phyloP scores from a whole-genome alignment of 2,329 filamentous ascomycete genomes.

The Bisporella sp. region DNA sequence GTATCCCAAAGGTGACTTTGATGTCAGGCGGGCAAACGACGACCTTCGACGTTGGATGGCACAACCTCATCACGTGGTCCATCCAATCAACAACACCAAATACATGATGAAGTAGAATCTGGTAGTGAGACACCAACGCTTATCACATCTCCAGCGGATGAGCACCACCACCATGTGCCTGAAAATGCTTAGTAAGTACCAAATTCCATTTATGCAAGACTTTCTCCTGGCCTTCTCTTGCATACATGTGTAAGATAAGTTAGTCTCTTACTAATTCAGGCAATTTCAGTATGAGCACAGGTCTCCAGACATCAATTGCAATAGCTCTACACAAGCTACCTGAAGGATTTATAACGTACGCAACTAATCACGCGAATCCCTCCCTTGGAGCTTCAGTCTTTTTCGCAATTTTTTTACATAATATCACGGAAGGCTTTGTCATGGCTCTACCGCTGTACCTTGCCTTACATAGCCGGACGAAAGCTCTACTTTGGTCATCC shows the following conservation, averaged over 20 bases:
- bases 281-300: conserved; percentile 58
- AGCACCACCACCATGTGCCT: conserved; percentile 90
- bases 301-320: conserved; percentile 91
- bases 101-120: too few relatives aligned
- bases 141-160: conserved; percentile 13
- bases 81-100: too few relatives aligned
- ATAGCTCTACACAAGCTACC: conserved; percentile 96
- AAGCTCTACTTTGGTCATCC: conserved; percentile 79
- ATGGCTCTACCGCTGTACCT: conserved; percentile 91
- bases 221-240: neutral
- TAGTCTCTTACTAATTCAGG: too few relatives aligned
- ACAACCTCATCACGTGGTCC: too few relatives aligned
- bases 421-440: conserved; percentile 94
- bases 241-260: neutral
- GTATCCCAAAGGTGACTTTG: neutral
- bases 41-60: too few relatives aligned
- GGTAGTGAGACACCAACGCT: too few relatives aligned
- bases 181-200: conserved; percentile 68
- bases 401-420: conserved; percentile 93
- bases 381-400: conserved; percentile 86
- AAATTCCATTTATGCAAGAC: neutral
- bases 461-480: conserved; percentile 71
- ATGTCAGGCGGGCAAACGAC: too few relatives aligned
- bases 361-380: conserved; percentile 93
- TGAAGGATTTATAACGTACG: conserved; percentile 82